phyloP scores from a whole-genome alignment of 2,329 filamentous ascomycete species.

The Aspergillus fischeri region DNA sequence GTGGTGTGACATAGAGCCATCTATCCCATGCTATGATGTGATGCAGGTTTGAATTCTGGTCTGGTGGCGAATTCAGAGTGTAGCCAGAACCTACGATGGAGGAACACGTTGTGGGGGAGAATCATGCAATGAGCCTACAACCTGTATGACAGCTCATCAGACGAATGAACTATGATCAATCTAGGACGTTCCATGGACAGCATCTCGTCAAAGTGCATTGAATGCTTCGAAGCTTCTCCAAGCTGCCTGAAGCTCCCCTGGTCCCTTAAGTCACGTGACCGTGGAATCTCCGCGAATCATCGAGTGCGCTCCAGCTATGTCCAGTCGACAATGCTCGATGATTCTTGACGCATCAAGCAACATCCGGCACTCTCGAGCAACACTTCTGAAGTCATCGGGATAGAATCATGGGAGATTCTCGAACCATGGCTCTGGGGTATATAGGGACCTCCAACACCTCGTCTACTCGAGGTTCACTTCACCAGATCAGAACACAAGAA shows the following conservation, averaged over 20 bases:
- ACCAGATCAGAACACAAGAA: constrained; percentile 6
- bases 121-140: background rate
- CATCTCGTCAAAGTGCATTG: background rate
- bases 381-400: background rate
- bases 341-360: constrained; percentile 4
- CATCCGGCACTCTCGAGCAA: background rate
- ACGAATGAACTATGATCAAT: background rate
- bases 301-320: constrained; percentile 5
- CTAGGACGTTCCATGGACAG: background rate
- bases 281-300: constrained; percentile 22
- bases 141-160: background rate
- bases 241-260: background rate
- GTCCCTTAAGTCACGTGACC: constrained; percentile 18
- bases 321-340: constrained; percentile 5
- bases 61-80: background rate
- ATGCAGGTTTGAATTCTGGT: background rate
- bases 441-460: constrained; percentile 11
- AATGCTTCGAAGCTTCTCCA: background rate
- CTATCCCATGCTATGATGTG: background rate
- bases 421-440: constrained; percentile 14
- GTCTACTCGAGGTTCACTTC: constrained; percentile 4
- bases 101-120: background rate
- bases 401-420: constrained; percentile 9
- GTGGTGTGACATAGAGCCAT: background rate
- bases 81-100: background rate